Base-by-base conservation (phyloP, 805 yeast genomes). In the Myxozyma geophila region DNA sequence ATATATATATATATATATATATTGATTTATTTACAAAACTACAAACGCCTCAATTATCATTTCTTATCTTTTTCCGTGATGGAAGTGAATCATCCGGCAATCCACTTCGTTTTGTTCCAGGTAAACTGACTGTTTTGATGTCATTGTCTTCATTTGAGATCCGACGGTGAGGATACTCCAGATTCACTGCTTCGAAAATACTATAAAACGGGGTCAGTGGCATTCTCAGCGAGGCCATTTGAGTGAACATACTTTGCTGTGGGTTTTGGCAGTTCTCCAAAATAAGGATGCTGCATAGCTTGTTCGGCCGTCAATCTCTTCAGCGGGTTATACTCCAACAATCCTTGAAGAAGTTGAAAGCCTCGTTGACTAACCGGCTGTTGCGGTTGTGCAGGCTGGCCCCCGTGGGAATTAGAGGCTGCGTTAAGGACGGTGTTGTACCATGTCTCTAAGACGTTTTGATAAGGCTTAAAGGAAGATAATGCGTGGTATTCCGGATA, bases 111-210 rank as follows among this genome's bases (percentile, higher is more conserved):
- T 74, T 78, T 21, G 68, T 66, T 0, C 76, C 74, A 36, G 73
- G 71, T 35, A 71, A 69, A 10, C 79, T 64, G 15, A 74, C 70
- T 1, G 81, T 73, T 65, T 73, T 79, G 51, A 91, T 90, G 75
- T 92, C 96, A 69, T 86, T 87, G 74, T 92, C 97, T 71, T 90
- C 96, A 21, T 90, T 87, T 70, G 90, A 90, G 37, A 93, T 91
- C 70, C 96, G 83, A 68, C 99, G 81, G 39, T 86, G 83, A 1
- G 99, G 98, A 73, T 95, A 95, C 68, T 84, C 86, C 72, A 86
- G 81, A 44, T 80, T 82, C 62, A 87, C 82, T 0, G 89, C 88
- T 64, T 87, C 91, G 75, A 95, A 95, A 0, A 95, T 93, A 72
- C 70, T 64, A 40, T 13, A 35, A 33, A 4, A 12, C 36, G 9